Base-by-base conservation (phyloP, 805 yeast species). In the Wickerhamiella lipophila region DNA sequence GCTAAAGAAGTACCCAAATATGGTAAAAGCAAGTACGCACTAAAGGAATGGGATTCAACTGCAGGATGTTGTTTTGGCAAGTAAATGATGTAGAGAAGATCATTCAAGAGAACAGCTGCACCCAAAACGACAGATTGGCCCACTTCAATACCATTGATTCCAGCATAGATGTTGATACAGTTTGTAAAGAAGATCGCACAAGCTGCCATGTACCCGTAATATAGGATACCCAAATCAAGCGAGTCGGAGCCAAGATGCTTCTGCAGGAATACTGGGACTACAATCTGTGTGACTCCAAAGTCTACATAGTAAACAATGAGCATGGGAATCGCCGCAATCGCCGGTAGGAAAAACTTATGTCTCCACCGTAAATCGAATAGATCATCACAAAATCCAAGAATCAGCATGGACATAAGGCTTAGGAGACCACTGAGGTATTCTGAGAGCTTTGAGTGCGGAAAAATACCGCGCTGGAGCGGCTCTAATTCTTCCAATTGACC, bases 341-440 rank as follows among this genome's bases (percentile, higher is more conserved):
- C 95, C 0, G 99, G 99, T 55, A 92, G 62, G 59, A 92, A 86
- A 67, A 92, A 86, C 70, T 92, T 92, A 68, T 92, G 95, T 61
- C 99, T 74, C 99, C 99, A 92, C 57, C 95, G 75, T 54, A 92
- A 78, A 64, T 92, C 99, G 60, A 92, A 92, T 58, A 92, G 71
- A 68, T 92, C 98, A 64, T 92, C 98, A 43, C 94, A 82, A 26
- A 92, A 72, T 0, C 98, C 98, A 40, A 92, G 69, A 39, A 92
- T 68, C 13, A 87, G 73, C 63, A 92, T 88, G 55, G 86, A 77
- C 65, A 86, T 86, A 43, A 92, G 66, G 52, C 94, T 85, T 52
- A 92, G 66, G 8, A 89, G 70, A 3, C 94, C 94, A 58, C 94
- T 79, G 55, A 92, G 71, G 64, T 81, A 92, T 55, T 86, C 94